These are phyloP conservation scores for Saccharomyces hybrid DNA, from an alignment of 1,139 yeast genomes.

Conservation along the genomic window DNA sequence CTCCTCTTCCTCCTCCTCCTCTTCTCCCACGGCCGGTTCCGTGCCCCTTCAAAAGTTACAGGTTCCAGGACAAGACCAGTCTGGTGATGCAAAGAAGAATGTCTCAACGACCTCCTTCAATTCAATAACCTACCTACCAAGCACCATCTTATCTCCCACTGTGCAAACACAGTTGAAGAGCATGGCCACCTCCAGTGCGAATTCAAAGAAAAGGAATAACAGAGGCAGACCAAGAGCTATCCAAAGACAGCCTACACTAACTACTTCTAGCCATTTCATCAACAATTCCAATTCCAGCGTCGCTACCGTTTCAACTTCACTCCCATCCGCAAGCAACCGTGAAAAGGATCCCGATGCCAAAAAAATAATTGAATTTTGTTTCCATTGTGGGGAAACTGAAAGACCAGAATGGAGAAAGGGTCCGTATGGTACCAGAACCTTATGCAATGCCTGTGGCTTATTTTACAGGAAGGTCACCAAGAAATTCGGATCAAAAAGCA, in stretches of 20 bases:
- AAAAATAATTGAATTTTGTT: constrained; percentile 29
- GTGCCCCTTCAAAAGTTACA: constrained; percentile 1
- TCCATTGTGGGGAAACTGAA: constrained; percentile 61
- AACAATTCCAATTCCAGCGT: constrained; percentile 2
- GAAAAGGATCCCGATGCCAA: constrained; percentile 6
- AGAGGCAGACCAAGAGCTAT: not conserved
- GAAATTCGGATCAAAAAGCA: constrained; percentile 29
- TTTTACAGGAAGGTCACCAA: constrained; percentile 65
- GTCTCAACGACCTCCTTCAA: not conserved
- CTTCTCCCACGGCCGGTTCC: not conserved
- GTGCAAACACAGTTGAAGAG: not conserved
- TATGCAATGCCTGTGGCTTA: constrained; percentile 79
- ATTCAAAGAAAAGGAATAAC: not conserved
- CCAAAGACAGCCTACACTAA: not conserved
- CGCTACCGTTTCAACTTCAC: not conserved
- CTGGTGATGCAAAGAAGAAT: not conserved
- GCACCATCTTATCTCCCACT: not conserved
- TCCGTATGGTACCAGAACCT: constrained; percentile 64
- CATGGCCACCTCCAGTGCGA: not conserved
- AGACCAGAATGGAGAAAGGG: constrained; percentile 86
- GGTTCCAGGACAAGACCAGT: constrained; percentile 5
- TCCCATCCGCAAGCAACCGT: not conserved
- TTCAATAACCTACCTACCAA: not conserved
- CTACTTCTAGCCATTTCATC: not conserved
- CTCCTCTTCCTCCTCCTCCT: constrained; percentile 5